phyloP scores from a whole-genome alignment of 1,139 yeast genomes.

The Yamadazyma friedrichii region DNA sequence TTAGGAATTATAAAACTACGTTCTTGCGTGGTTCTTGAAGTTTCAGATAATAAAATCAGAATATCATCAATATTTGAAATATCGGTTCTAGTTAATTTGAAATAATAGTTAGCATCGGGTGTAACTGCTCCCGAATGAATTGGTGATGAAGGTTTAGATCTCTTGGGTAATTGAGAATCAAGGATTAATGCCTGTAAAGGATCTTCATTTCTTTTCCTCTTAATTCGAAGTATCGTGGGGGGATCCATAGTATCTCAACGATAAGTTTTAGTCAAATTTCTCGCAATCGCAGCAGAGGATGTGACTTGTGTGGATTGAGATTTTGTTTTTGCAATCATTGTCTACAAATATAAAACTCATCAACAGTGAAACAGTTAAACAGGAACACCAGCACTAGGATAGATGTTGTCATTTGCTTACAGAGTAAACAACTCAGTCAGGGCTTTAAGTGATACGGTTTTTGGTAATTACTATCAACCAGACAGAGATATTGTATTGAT shows the following conservation, averaged over 20 bases:
- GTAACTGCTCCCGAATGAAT: slow-evolving; percentile 21
- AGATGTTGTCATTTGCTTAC: slow-evolving; percentile 5
- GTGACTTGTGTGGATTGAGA: not conserved
- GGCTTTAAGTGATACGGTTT: slow-evolving; percentile 30
- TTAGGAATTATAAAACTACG: slow-evolving; percentile 37
- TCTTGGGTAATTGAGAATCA: slow-evolving; percentile 37
- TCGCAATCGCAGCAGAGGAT: not conserved
- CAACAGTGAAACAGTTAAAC: too few relatives aligned
- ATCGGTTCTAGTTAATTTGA: slow-evolving; percentile 66
- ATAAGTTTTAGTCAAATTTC: not conserved
- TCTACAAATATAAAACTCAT: too few relatives aligned
- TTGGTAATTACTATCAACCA: slow-evolving; percentile 55
- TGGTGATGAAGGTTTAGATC: slow-evolving; percentile 45
- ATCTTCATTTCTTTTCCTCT: slow-evolving; percentile 81
- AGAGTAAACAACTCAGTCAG: slow-evolving; percentile 29
- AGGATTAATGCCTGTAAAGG: slow-evolving; percentile 75
- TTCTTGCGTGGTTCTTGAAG: slow-evolving; percentile 8
- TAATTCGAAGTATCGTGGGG: slow-evolving; percentile 72
- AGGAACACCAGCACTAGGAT: too few relatives aligned
- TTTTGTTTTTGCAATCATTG: slow-evolving; percentile 1
- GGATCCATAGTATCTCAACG: slow-evolving; percentile 25
- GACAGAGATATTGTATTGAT: slow-evolving; percentile 60
- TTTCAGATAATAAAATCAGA: slow-evolving; percentile 12
- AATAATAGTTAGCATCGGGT: slow-evolving; percentile 34
- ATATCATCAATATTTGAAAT: slow-evolving; percentile 18